Percentiles rank a stretch among this genome's conserved stretches.
Evolutionary conservation across 2,329 filamentous ascomycete genomes (phyloP).

Genomic region (Fusarium neocosmosporiellum): DNA sequence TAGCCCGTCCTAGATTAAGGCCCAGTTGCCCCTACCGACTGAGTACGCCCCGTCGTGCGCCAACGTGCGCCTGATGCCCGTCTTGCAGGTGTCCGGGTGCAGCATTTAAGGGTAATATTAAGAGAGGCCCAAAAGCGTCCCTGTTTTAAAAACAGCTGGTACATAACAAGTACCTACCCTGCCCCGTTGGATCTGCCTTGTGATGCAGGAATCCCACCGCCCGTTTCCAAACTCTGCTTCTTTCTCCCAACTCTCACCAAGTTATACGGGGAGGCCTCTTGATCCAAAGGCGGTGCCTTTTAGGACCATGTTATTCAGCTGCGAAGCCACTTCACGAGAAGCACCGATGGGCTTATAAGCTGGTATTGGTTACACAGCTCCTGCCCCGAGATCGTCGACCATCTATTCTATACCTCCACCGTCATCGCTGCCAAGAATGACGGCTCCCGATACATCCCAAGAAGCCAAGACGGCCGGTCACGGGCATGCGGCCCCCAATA

Average conservation of each 20-base stretch:
- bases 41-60: not conserved
- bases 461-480: conserved; percentile 23
- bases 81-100: not conserved
- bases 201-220: conserved; percentile 6
- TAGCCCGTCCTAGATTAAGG: not conserved
- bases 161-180: not conserved
- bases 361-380: not conserved
- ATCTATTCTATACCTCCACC: conserved; percentile 7
- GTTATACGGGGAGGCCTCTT: conserved; percentile 13
- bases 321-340: not conserved
- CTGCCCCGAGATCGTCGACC: not conserved
- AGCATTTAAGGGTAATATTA: not conserved
- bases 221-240: conserved; percentile 4
- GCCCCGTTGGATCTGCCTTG: not conserved
- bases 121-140: not conserved
- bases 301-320: not conserved
- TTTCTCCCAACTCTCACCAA: not conserved
- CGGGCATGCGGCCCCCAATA: conserved; percentile 14
- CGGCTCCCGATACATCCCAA: conserved; percentile 17
- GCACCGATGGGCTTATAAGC: not conserved
- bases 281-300: not conserved
- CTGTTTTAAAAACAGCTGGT: not conserved
- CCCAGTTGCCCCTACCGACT: not conserved
- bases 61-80: not conserved
- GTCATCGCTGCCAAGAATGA: conserved; percentile 32